Evolutionary conservation across 2,329 filamentous ascomycete genomes (phyloP).

Genomic region (Alternaria gansuensis): DNA sequence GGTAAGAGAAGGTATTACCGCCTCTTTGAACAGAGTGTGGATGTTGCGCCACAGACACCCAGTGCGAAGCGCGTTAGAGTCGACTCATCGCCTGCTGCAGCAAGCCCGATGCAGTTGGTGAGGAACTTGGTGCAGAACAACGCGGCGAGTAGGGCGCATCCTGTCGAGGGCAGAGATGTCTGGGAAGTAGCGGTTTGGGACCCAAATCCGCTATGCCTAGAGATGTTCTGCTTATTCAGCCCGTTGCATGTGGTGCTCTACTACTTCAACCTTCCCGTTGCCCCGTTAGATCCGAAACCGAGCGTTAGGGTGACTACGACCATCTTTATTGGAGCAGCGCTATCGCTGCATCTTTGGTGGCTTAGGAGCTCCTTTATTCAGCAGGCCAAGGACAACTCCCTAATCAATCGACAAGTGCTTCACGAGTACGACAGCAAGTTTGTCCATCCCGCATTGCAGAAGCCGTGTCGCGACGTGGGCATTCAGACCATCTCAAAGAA

Average conservation of each 20-base stretch:
- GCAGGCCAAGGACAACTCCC: slow-evolving; percentile 81
- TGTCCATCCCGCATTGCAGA: slow-evolving; percentile 88
- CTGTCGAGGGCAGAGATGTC: slow-evolving; percentile 82
- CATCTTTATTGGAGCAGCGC: slow-evolving; percentile 74
- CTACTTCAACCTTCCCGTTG: slow-evolving; percentile 83
- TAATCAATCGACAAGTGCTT: slow-evolving; percentile 91
- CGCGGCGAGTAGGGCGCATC: slow-evolving; percentile 84
- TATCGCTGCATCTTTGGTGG: slow-evolving; percentile 79
- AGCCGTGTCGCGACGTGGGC: slow-evolving; percentile 77
- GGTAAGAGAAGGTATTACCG: slow-evolving; percentile 85
- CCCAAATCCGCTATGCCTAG: slow-evolving; percentile 81
- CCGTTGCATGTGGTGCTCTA: slow-evolving; percentile 93
- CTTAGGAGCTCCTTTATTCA: slow-evolving; percentile 79
- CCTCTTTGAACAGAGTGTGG: slow-evolving; percentile 86
- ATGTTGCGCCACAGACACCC: slow-evolving; percentile 77
- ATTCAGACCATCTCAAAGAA: slow-evolving; percentile 71
- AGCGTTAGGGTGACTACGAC: slow-evolving; percentile 87
- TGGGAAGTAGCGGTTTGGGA: slow-evolving; percentile 97
- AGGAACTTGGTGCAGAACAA: slow-evolving; percentile 71
- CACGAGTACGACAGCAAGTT: slow-evolving; percentile 97
- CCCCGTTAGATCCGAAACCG: slow-evolving; percentile 77
- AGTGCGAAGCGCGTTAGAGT: slow-evolving; percentile 90
- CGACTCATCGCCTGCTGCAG: slow-evolving; percentile 78
- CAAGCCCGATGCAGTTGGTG: slow-evolving; percentile 81
- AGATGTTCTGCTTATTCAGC: slow-evolving; percentile 89